These are phyloP conservation scores for Daldinia eschscholtzii DNA, from an alignment of 2,329 filamentous ascomycete genomes.

Conservation along the genomic window DNA sequence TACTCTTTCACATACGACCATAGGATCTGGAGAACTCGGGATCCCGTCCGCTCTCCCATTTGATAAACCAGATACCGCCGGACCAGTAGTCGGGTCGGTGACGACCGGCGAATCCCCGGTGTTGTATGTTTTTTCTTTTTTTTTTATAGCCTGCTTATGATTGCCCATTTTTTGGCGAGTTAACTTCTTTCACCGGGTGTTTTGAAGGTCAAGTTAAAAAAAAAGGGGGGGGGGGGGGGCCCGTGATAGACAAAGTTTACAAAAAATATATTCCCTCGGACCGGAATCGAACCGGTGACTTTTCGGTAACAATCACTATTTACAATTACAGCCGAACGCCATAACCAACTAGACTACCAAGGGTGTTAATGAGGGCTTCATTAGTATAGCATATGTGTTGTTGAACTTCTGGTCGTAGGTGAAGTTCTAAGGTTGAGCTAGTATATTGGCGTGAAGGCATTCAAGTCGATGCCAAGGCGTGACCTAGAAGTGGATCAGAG, in stretches of 20 bases:
- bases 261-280: slow-evolving; percentile 33
- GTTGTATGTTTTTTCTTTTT: slow-evolving; percentile 23
- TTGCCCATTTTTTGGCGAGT: too few species aligned
- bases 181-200: too few species aligned
- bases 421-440: background rate
- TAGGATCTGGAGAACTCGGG: slow-evolving; percentile 25
- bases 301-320: slow-evolving; percentile 34
- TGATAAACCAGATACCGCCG: slow-evolving; percentile 26
- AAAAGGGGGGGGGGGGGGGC: background rate
- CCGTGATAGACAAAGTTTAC: background rate
- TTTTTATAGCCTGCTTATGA: background rate
- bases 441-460: background rate
- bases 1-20: slow-evolving; percentile 22
- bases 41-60: slow-evolving; percentile 29
- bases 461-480: background rate
- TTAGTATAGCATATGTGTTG: slow-evolving; percentile 6
- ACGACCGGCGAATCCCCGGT: slow-evolving; percentile 25
- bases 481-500: background rate
- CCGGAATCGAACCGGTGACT: slow-evolving; percentile 41
- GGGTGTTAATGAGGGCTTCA: slow-evolving; percentile 1
- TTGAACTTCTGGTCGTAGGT: background rate
- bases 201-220: background rate
- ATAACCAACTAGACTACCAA: slow-evolving; percentile 41
- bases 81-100: slow-evolving; percentile 30
- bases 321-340: slow-evolving; percentile 38